A percentile compares a stretch with the other conserved stretches of the same genome.
These are phyloP conservation scores for Populus hybrid DNA, from an alignment of 441 rosid genomes.

Conservation along the genomic window DNA sequence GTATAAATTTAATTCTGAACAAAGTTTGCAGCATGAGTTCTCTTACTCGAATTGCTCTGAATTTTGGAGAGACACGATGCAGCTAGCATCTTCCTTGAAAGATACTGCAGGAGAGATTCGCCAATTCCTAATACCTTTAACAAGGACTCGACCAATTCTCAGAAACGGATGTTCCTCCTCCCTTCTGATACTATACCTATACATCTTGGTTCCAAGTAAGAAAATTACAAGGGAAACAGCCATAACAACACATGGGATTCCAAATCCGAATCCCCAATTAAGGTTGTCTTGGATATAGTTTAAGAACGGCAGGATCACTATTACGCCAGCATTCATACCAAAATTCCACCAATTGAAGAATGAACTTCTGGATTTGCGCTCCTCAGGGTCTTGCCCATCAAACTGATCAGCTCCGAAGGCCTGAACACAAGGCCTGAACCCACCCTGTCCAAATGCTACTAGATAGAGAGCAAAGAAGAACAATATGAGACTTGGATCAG, in stretches of 20 bases:
- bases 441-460: slow-evolving; percentile 68
- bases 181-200: slow-evolving; percentile 37
- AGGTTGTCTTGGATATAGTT: slow-evolving; percentile 69
- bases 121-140: slow-evolving; percentile 43
- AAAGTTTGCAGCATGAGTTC: neutral
- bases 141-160: slow-evolving; percentile 50
- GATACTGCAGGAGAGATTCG: slow-evolving; percentile 7
- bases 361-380: slow-evolving; percentile 49
- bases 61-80: slow-evolving; percentile 19
- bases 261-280: slow-evolving; percentile 70
- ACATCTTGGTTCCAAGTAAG: slow-evolving; percentile 50
- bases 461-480: slow-evolving; percentile 63
- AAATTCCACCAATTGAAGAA: slow-evolving; percentile 83
- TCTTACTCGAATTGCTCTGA: slow-evolving; percentile 40
- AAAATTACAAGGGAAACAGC: slow-evolving; percentile 44
- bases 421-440: slow-evolving; percentile 76
- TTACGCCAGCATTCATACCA: slow-evolving; percentile 30
- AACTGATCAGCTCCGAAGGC: slow-evolving; percentile 87
- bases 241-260: slow-evolving; percentile 60
- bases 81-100: slow-evolving; percentile 34
- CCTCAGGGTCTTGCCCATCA: slow-evolving; percentile 47
- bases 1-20: no score
- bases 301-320: slow-evolving; percentile 27
- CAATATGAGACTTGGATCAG: slow-evolving; percentile 28
- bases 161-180: slow-evolving; percentile 45